Evolutionary conservation across 495 filamentous ascomycete species (phyloP), one percentile per base, ranked within the genome.

Genomic region (Podospora fimiseda): DNA sequence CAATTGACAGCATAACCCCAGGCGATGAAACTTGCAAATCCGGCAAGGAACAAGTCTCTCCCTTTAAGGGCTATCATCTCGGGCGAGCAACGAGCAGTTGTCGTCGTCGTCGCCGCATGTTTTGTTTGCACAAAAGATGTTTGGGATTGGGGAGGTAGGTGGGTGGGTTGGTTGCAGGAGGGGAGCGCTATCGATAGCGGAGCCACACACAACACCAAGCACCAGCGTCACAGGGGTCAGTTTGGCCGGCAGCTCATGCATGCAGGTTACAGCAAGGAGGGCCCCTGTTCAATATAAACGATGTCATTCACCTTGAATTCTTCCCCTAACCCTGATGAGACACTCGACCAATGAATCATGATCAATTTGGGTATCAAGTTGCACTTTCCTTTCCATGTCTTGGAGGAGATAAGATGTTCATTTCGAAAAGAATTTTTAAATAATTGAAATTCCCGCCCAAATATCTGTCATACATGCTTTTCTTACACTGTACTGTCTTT

Each of bases 1-100:
- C 87, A 93, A 70, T 83, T 80, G 54, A 88, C 82, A 27, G 83
- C 78, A 64, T 87, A 83, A 18, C 87, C 88, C 90, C 90, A 96
- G 57, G 89, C 80, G 59, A 96, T 77, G 67, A 95, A 95, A 57
- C 68, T 78, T 64, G 77, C 80, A 58, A 88, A 69, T 62, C 79
- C 79, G 59, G 85, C 81, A 60, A 90, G 61, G 63, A 82, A 74
- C 62, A 90, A 74, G 79, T 93, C 78, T 77, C 83, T 83, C 73
- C 79, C 79, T 68, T 77, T 81, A 75, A 92, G 80, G 79, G 79
- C 81, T 88, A 93, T 95, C 75, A 69, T 84, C 71, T 57, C 40
- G 44, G 41, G 61, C 65, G 36, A 55, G 42, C 20, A 33, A n/a
- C 57, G 37, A 41, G 61, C 54, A 55, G 68, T 54, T 39, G 48